These are phyloP conservation scores for Ilex aquifolium DNA, from an alignment of 257 asterid species.

Conservation along the genomic window DNA sequence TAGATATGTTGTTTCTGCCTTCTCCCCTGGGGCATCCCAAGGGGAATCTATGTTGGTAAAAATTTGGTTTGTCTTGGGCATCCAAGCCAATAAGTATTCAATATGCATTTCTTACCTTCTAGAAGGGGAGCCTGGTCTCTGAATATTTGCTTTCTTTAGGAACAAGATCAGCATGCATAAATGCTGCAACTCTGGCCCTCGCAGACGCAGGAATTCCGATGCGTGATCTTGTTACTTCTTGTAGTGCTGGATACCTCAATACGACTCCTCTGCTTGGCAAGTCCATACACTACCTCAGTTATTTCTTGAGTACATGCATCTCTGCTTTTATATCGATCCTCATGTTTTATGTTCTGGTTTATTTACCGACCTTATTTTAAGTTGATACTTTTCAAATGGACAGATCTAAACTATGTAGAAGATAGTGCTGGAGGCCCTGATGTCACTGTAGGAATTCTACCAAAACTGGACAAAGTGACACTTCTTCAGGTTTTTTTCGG, in stretches of 20 bases:
- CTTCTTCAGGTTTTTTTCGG: conserved; percentile 71
- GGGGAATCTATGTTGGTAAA: neutral
- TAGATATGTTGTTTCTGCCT: no score
- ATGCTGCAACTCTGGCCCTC: conserved; percentile 97
- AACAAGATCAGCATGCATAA: conserved; percentile 98
- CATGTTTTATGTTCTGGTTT: conserved; percentile 2
- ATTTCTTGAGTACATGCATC: neutral
- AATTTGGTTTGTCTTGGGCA: no score
- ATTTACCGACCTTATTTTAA: neutral
- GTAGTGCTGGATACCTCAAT: conserved; percentile 81
- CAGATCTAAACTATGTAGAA: conserved; percentile 88
- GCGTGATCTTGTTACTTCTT: conserved; percentile 92
- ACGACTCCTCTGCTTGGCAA: conserved; percentile 85
- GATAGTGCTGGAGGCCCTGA: conserved; percentile 99
- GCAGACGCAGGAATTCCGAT: conserved; percentile 98
- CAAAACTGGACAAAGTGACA: conserved; percentile 87
- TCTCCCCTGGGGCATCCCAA: no score
- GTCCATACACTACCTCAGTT: neutral
- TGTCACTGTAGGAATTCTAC: conserved; percentile 88
- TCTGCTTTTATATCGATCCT: neutral
- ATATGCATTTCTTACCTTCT: no score
- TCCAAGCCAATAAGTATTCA: no score
- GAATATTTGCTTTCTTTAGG: conserved; percentile 34
- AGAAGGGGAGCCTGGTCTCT: no score
- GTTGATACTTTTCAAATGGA: conserved; percentile 4